Conservation (phyloP, 139 green algal species). For the Mychonastes homosphaera region DNA sequence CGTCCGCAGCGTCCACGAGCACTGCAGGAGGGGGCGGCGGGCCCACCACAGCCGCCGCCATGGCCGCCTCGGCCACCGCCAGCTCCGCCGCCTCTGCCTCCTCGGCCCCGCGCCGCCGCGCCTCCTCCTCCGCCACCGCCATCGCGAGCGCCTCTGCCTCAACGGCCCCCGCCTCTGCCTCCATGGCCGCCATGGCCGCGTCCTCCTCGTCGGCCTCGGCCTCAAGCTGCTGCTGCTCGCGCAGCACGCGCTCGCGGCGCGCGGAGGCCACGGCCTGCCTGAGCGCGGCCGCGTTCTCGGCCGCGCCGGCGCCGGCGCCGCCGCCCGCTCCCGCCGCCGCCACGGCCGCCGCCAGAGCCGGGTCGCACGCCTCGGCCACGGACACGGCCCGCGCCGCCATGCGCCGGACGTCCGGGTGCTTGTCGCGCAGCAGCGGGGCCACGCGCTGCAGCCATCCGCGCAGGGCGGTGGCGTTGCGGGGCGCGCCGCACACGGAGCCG, state of each 20-base stretch:
- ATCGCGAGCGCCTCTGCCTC: too few relatives aligned
- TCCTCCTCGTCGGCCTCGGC: too few relatives aligned
- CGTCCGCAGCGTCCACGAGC: too few relatives aligned
- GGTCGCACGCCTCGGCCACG: constrained; percentile 20
- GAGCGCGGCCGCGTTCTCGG: background rate
- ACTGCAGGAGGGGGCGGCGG: too few relatives aligned
- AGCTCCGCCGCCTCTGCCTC: background rate
- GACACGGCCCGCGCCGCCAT: constrained; percentile 25
- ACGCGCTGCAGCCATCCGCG: constrained; percentile 31
- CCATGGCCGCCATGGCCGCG: too few relatives aligned
- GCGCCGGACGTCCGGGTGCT: constrained; percentile 37
- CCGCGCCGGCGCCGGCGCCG: background rate
- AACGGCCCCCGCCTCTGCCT: too few relatives aligned
- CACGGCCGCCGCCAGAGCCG: background rate
- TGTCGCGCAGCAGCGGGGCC: constrained; percentile 32
- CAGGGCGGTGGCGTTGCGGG: background rate
- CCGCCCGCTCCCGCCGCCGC: background rate
- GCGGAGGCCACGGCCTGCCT: background rate
- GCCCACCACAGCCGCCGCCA: too few relatives aligned
- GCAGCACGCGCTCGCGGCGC: background rate
- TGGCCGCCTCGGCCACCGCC: background rate
- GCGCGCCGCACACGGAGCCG: constrained; percentile 12
- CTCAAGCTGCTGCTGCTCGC: constrained; percentile 5
- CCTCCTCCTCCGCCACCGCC: too few relatives aligned
- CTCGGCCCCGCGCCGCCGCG: background rate